Evolutionary conservation across 495 filamentous ascomycete species (phyloP).

Genomic region (Trichoderma asperelloides): DNA sequence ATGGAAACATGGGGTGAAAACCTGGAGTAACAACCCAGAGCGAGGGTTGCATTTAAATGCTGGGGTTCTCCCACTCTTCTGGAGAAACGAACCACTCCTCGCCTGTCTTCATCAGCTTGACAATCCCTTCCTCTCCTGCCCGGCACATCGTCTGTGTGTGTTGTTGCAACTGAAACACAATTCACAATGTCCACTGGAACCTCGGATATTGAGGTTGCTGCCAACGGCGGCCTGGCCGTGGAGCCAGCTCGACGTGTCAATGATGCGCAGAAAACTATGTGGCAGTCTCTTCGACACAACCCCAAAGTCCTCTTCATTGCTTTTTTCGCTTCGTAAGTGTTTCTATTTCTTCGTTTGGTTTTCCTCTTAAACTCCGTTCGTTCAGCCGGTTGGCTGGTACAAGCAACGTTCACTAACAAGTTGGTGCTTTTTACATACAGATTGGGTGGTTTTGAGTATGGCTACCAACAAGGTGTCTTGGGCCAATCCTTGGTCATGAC

Average conservation of each 20-base stretch:
- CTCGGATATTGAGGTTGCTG: slow-evolving; percentile 5
- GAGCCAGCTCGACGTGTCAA: neutral
- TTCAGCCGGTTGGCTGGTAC: too few relatives aligned
- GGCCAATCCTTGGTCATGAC: slow-evolving; percentile 36
- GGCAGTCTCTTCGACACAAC: slow-evolving; percentile 25
- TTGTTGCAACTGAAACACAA: neutral
- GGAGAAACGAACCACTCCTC: too few relatives aligned
- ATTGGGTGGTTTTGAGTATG: slow-evolving; percentile 39
- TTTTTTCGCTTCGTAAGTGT: slow-evolving; percentile 32
- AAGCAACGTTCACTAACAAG: neutral
- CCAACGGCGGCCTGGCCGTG: slow-evolving; percentile 2
- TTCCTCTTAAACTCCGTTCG: neutral
- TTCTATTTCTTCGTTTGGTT: neutral
- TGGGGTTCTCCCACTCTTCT: neutral
- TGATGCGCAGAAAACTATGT: slow-evolving; percentile 20
- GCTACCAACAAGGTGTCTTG: slow-evolving; percentile 38
- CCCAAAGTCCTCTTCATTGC: slow-evolving; percentile 36
- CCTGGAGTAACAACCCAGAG: neutral
- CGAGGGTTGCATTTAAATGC: slow-evolving; percentile 1
- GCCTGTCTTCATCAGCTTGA: neutral
- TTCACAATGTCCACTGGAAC: slow-evolving; percentile 1
- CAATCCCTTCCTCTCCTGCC: neutral
- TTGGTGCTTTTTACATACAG: slow-evolving; percentile 10
- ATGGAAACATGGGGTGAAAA: neutral
- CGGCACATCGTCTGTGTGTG: neutral